Conservation (phyloP, 768 basidiomycete genomes). For the Leccinum subgranulosum region DNA sequence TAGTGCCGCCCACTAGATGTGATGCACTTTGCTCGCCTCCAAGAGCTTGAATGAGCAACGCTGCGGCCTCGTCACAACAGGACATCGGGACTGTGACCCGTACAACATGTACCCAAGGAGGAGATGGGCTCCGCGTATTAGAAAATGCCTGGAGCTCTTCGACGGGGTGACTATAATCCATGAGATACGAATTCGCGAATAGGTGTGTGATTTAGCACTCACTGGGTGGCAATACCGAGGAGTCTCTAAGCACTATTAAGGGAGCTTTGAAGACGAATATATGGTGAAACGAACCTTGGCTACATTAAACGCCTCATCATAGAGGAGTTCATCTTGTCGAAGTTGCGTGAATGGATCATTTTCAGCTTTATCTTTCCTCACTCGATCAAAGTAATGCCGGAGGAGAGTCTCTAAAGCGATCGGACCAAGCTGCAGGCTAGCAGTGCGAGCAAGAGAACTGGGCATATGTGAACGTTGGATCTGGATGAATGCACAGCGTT, state of each 20-base stretch:
- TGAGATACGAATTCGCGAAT: background rate
- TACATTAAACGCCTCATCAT: constrained; percentile 76
- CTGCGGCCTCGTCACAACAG: constrained; percentile 73
- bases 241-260: constrained; percentile 50
- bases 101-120: constrained; percentile 78
- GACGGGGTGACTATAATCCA: constrained; percentile 62
- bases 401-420: constrained; percentile 74
- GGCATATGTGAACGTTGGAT: constrained; percentile 20
- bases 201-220: constrained; percentile 23
- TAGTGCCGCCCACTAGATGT: constrained; percentile 78
- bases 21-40: constrained; percentile 78
- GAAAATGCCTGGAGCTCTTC: constrained; percentile 80
- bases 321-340: constrained; percentile 72
- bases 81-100: constrained; percentile 70
- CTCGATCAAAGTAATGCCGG: constrained; percentile 78
- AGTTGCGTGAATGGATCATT: constrained; percentile 45
- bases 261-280: background rate
- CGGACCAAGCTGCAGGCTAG: constrained; percentile 66
- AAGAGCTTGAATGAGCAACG: constrained; percentile 67
- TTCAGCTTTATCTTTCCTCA: constrained; percentile 41
- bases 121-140: constrained; percentile 79
- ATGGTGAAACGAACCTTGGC: constrained; percentile 51
- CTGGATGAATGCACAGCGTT: background rate
- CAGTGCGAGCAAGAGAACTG: constrained; percentile 60
- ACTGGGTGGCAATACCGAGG: constrained; percentile 68